Conservation (phyloP, 2,329 filamentous ascomycete genomes). For the Botrytis deweyae region DNA sequence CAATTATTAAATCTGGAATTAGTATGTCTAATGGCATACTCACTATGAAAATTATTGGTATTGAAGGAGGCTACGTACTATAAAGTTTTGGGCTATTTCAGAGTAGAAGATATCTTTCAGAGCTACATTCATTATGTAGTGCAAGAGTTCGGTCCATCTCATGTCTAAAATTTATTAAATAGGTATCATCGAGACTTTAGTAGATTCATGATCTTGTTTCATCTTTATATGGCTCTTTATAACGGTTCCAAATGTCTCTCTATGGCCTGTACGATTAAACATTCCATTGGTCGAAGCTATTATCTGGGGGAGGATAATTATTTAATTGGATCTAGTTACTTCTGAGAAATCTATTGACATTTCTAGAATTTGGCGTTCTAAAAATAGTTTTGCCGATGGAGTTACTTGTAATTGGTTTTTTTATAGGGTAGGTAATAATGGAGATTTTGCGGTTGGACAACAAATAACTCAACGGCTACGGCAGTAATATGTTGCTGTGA, state of each 20-base stretch:
- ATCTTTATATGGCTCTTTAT: neutral
- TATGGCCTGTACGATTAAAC: neutral
- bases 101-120: neutral
- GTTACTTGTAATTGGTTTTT: no score
- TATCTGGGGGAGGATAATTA: neutral
- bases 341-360: neutral
- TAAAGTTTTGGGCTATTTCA: neutral
- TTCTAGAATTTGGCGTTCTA: neutral
- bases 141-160: neutral
- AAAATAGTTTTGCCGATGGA: rapidly evolving
- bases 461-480: neutral
- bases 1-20: neutral
- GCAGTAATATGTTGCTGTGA: neutral
- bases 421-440: neutral
- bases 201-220: neutral
- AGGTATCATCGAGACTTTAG: neutral
- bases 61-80: neutral
- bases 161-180: neutral
- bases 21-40: neutral
- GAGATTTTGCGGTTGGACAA: no score
- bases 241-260: neutral
- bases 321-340: neutral
- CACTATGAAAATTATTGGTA: neutral
- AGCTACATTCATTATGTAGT: neutral
- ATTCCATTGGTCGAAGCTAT: neutral